Evolutionary conservation across 192 early-diverging fungal genomes (phyloP).

Genomic region (Podila verticillata): DNA sequence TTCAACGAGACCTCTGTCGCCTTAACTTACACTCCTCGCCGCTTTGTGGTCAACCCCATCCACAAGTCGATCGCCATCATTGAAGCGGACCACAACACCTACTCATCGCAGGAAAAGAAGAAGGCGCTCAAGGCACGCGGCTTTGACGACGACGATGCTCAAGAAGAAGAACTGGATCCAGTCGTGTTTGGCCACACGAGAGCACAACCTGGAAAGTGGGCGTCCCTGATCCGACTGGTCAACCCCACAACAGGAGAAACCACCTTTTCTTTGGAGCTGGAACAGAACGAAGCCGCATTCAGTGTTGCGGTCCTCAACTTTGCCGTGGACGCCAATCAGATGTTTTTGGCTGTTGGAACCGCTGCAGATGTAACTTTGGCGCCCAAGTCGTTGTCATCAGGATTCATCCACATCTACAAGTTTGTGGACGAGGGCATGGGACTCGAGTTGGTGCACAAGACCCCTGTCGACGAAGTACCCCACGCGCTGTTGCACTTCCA

Average conservation of each 20-base stretch:
- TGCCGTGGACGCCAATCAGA: constrained; percentile 59
- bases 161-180: constrained; percentile 63
- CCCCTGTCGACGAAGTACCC: constrained; percentile 87
- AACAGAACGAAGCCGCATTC: constrained; percentile 88
- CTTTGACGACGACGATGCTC: constrained; percentile 58
- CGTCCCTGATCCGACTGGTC: constrained; percentile 84
- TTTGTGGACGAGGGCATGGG: constrained; percentile 68
- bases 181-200: constrained; percentile 80
- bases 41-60: constrained; percentile 75
- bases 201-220: constrained; percentile 81
- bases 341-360: constrained; percentile 87
- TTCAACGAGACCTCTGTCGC: constrained; percentile 90
- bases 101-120: constrained; percentile 70
- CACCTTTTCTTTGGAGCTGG: constrained; percentile 75
- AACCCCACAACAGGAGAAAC: constrained; percentile 82
- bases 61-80: constrained; percentile 88
- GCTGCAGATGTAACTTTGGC: constrained; percentile 72
- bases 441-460: constrained; percentile 88
- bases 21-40: constrained; percentile 88
- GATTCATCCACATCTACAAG: constrained; percentile 79
- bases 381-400: constrained; percentile 76
- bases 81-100: constrained; percentile 87
- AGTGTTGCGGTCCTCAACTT: constrained; percentile 75
- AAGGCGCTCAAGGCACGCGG: constrained; percentile 53
- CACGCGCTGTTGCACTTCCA: constrained; percentile 86